Evolutionary conservation across 805 yeast genomes (phyloP).

Genomic region (Wickerhamomyces queroliae): DNA sequence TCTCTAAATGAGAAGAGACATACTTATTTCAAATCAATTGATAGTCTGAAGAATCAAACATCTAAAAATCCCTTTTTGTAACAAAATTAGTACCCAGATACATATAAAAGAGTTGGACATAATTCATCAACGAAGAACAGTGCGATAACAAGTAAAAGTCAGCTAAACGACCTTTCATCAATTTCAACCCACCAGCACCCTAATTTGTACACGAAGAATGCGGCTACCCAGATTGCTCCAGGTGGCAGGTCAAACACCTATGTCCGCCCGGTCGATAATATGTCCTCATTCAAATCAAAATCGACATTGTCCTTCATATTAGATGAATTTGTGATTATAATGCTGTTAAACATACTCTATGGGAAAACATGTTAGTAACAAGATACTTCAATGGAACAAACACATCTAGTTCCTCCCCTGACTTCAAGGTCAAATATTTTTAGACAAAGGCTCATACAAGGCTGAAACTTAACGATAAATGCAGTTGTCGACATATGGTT

Average conservation of each 20-base stretch:
- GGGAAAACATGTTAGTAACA: background rate
- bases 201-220: conserved; percentile 46
- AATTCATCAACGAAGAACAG: background rate
- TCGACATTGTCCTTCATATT: conserved; percentile 11
- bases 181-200: conserved; percentile 37
- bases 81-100: no score
- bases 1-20: no score
- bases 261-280: conserved; percentile 48
- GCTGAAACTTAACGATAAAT: conserved; percentile 56
- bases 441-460: conserved; percentile 42
- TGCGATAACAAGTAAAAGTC: background rate
- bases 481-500: conserved; percentile 45
- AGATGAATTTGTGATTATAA: conserved; percentile 25
- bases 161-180: conserved; percentile 39
- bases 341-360: conserved; percentile 1
- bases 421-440: background rate
- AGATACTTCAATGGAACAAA: background rate
- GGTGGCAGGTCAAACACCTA: conserved; percentile 29
- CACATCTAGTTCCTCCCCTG: conserved; percentile 13
- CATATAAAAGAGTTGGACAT: no score
- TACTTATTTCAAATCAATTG: background rate
- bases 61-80: no score
- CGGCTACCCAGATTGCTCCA: conserved; percentile 34
- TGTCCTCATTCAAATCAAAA: conserved; percentile 13
- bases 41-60: no score